phyloP scores from a whole-genome alignment of 192 early-diverging fungal species.

The Rhizoclosmatium sp. region DNA sequence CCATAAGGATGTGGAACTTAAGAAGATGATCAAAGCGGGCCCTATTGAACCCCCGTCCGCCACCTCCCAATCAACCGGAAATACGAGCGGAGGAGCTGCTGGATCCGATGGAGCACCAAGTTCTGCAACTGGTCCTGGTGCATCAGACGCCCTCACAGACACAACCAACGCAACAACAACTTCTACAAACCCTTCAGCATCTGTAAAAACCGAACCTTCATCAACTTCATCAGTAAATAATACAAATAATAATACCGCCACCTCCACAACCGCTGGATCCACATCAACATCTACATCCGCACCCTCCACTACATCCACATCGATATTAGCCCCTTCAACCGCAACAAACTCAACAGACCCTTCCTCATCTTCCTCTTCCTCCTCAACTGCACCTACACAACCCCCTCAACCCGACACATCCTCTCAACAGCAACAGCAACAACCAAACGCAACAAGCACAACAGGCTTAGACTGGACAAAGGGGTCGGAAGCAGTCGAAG shows the following conservation, averaged over 20 bases:
- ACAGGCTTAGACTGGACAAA: conserved; percentile 19
- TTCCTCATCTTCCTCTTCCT: neutral
- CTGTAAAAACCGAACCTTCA: neutral
- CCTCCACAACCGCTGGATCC: neutral
- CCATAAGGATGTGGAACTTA: conserved; percentile 21
- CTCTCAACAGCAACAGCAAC: neutral
- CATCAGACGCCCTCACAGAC: neutral
- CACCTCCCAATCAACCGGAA: too few species aligned
- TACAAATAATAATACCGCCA: neutral
- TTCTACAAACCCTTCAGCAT: neutral
- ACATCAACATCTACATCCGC: neutral
- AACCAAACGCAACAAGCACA: neutral
- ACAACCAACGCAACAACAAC: neutral
- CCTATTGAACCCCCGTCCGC: conserved; percentile 21
- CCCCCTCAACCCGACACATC: neutral
- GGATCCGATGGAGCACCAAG: neutral
- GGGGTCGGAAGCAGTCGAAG: conserved; percentile 31
- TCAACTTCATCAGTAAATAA: neutral
- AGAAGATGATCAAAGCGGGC: conserved; percentile 18
- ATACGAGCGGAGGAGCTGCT: neutral
- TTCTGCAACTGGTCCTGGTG: neutral
- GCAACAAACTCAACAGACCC: neutral
- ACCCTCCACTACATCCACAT: neutral
- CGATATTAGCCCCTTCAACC: neutral
- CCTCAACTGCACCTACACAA: neutral